Conservation (phyloP, 139 green algal genomes). For the Haematococcus lacustris region DNA sequence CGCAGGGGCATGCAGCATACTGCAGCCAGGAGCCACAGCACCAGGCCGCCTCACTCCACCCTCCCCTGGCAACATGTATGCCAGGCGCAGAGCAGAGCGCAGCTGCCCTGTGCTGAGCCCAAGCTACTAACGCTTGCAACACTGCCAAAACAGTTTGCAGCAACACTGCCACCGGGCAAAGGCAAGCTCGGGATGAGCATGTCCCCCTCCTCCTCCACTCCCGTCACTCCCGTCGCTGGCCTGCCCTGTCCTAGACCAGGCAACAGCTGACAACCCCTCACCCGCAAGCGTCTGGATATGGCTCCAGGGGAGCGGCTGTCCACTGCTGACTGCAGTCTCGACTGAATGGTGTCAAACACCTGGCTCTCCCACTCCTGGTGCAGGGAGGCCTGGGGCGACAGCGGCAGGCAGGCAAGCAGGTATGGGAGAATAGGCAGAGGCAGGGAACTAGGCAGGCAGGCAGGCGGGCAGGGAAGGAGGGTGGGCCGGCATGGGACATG, state of each 20-base stretch:
- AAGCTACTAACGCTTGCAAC: not conserved
- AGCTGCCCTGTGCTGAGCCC: too few species aligned
- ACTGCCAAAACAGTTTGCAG: not conserved
- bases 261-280: not conserved
- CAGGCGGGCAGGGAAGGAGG: too few species aligned
- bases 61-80: too few species aligned
- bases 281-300: slow-evolving; percentile 21
- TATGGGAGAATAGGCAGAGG: too few species aligned
- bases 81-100: too few species aligned
- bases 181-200: not conserved
- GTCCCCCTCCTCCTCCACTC: not conserved
- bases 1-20: too few species aligned
- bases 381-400: slow-evolving; percentile 9
- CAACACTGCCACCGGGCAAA: not conserved
- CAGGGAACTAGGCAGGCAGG: too few species aligned
- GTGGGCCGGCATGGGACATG: too few species aligned
- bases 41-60: too few species aligned
- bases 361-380: slow-evolving; percentile 30
- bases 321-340: slow-evolving; percentile 11
- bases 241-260: not conserved
- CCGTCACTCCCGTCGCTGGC: not conserved
- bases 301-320: slow-evolving; percentile 3
- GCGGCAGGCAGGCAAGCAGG: not conserved
- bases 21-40: too few species aligned
- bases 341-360: slow-evolving; percentile 42